Base-by-base conservation (phyloP, 2,329 filamentous ascomycete species). In the Fusarium temperatum region DNA sequence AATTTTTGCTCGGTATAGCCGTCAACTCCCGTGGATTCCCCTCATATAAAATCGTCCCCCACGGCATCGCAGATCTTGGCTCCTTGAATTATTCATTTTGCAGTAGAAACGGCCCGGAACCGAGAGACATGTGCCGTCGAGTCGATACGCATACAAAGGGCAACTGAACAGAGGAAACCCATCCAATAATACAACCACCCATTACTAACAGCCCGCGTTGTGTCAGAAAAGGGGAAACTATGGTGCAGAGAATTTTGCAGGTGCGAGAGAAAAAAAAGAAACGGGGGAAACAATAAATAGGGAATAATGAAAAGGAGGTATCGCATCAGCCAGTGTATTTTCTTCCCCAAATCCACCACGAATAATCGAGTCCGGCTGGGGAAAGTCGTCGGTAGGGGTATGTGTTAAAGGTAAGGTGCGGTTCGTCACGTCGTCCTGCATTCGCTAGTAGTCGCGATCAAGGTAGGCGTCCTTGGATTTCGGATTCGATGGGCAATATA, bases 341-440 rank as follows among this genome's bases (percentile, higher is more conserved):
- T 75, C 68, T 59, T 68, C 72, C 74, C 74, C 73, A 62, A 67
- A 55, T 70, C 72, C 73, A 75, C 72, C 70, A 68, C 75, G 70
- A 70, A 70, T 75, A 70, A 72, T 74, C 65, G 66, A 67, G 60
- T 76, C 67, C 68, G 72, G 68, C 72, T 70, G 70, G 66, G 72
- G 64, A 72, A 74, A 70, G 72, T 78, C 68, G 73, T 80, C 68
- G 75, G 71, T 76, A 74, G 61, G 74, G 78, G 74, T 80, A 78
- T 78, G 74, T 80, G 73, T 76, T 75, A 75, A 74, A 76, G 76
- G 58, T 61, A 79, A 77, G 78, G 77, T 80, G 74, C 74, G 78
- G 79, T 80, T 83, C 82, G 81, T 84, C 81, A 81, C 78, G 79
- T 84, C 81, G 82, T 83, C 81, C 78, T 80, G 82, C 79, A 76